Evolutionary conservation across 352 stramenopile species (phyloP), one percentile per base, ranked within the genome.

Genomic region (Pythium guiyangense): DNA sequence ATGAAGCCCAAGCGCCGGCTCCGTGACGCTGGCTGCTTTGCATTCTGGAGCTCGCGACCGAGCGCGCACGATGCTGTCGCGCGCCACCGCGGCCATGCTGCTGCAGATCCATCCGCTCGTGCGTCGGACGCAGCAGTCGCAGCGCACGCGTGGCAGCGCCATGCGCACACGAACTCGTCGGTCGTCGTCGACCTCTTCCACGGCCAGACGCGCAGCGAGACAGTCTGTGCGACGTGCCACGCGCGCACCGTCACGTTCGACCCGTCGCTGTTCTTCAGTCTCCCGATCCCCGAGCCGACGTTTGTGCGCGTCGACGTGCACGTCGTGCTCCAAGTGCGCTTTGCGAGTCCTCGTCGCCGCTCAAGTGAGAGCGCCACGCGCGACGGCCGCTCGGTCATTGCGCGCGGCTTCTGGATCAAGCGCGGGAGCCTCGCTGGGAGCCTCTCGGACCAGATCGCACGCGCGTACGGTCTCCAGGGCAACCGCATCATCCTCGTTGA

Each of bases 241-340:
- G 83, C 91, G 54, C 92, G 97, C 54, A 96, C 86, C 59, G 96
- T 98, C 42, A 97, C 96, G 37, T 99, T 99, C 74, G 97, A 99
- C 62, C 92, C 97, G 2, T 98, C 94, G 66, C 82, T 95, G 26
- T 97, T 94, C 48, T 93, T 99, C 49, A 98, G 89, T 51, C 66
- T 99, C 10, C 96, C 97, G 11, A 88, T 99, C 37, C 90, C 92
- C n/a, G 79, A 92, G 57, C 62, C 74, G 0, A 86, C 77, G 27
- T 89, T 81, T 49, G 53, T 90, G 11, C 77, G 79, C n/a, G 60
- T 90, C 14, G 79, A 90, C 46, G 63, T 92, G 43, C 80, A 66
- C 17, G 63, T 92, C 20, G 54, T 89, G n/a, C 40, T 88, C 6
- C 82, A 90, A 59, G 72, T 84, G 6, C 77, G 74, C 18, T 14